Evolutionary conservation across 495 filamentous ascomycete species (phyloP), one percentile per base, ranked within the genome.

Genomic region (Tuber umbilicatum): DNA sequence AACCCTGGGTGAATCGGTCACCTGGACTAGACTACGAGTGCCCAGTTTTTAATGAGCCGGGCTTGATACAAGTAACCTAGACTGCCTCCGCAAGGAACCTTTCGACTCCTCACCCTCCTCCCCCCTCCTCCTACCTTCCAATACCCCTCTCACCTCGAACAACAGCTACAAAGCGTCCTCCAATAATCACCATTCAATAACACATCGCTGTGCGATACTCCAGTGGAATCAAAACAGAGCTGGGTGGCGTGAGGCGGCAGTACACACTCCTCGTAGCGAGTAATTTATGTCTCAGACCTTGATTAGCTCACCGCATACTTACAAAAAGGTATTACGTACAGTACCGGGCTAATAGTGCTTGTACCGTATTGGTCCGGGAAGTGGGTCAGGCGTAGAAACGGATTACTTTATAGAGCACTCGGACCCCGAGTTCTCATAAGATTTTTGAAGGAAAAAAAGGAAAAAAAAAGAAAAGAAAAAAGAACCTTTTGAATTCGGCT

Each of bases 301-400:
- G 55, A 64, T 64, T 31, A 64, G 55, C n/a, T 10, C 27, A 31
- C 55, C n/a, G 9, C 27, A 64, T 31, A 64, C n/a, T 64, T 64
- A 64, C 55, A 64, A 64, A 31, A 31, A 17, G 27, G n/a, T 64
- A 64, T 64, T 64, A 64, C 55, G 55, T 64, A 64, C 47, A 64
- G 55, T 27, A 31, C 14, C 3, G 55, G 27, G 55, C n/a, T 17
- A 64, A 2, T 64, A 64, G n/a, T n/a, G 2, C 47, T 12, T 55
- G 7, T 31, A 31, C 27, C 55, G 27, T 31, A 31, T 16, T 64
- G 10, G 50, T 31, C 50, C 1, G n/a, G 50, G n/a, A 16, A 60
- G 50, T 31, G n/a, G 23, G 12, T 60, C 21, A 7, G 47, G 12
- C 21, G 21, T 50, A n/a, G 47, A n/a, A 50, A n/a, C 10, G 23